phyloP scores from a whole-genome alignment of 2,329 filamentous ascomycete genomes.

The Bertia moriformis region DNA sequence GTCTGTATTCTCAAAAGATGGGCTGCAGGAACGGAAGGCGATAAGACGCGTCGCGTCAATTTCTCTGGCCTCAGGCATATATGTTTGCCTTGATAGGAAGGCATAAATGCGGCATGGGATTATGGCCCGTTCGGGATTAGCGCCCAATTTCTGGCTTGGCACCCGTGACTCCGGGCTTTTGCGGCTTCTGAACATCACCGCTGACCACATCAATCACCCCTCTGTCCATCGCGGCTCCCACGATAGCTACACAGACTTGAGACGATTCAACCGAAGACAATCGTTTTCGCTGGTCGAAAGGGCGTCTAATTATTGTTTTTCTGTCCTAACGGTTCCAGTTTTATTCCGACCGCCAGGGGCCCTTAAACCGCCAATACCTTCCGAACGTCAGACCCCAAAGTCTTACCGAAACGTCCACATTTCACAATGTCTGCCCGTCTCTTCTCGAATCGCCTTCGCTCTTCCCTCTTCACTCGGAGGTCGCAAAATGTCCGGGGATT shows the following conservation, averaged over 20 bases:
- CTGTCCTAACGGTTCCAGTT: too few species aligned
- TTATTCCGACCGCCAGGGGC: too few species aligned
- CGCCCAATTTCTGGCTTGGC: not conserved
- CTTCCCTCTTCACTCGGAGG: conserved; percentile 18
- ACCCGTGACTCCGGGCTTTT: not conserved
- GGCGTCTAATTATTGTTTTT: too few species aligned
- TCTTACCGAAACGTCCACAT: not conserved
- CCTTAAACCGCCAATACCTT: too few species aligned
- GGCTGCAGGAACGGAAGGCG: too few species aligned
- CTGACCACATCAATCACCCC: not conserved
- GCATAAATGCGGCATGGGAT: not conserved
- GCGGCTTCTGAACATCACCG: conserved; percentile 1
- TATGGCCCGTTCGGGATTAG: not conserved
- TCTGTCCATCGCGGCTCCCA: not conserved
- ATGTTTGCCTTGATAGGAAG: not conserved
- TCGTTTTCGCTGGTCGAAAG: too few species aligned
- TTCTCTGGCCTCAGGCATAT: not conserved
- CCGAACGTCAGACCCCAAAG: too few species aligned
- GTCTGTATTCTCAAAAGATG: too few species aligned
- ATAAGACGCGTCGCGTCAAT: conserved; percentile 1
- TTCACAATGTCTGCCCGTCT: conserved; percentile 20
- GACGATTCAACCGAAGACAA: too few species aligned
- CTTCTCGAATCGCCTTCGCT: conserved; percentile 19
- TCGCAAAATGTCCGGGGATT: conserved; percentile 15
- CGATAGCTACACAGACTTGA: not conserved